phyloP scores from a whole-genome alignment of 2,329 filamentous ascomycete species.

The Colletotrichum melonis region DNA sequence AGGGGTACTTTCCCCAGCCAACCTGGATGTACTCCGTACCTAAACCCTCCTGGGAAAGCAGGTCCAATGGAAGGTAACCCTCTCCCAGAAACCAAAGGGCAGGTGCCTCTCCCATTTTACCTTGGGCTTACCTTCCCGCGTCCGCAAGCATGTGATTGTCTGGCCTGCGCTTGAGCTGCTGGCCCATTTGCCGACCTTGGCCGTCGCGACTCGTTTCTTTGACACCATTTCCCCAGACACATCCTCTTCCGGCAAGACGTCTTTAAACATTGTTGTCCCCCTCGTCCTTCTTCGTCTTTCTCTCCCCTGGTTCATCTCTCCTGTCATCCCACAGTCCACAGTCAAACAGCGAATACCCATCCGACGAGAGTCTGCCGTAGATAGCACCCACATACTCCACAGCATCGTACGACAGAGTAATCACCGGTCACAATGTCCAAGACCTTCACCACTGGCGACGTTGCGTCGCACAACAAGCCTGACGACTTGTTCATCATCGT shows the following conservation, averaged over 20 bases:
- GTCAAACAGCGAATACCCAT: background rate
- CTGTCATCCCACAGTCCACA: background rate
- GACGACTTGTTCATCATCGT: conserved; percentile 90
- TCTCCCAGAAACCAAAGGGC: background rate
- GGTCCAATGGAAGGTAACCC: too few relatives aligned
- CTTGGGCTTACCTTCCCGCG: background rate
- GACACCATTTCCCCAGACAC: conserved; percentile 20
- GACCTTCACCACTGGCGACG: conserved; percentile 85
- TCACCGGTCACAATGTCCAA: conserved; percentile 77
- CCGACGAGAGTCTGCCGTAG: background rate
- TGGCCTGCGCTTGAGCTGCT: background rate
- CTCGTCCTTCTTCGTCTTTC: background rate
- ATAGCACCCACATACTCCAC: background rate
- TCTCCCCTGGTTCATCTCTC: conserved; percentile 13
- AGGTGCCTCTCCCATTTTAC: background rate
- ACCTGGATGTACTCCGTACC: background rate
- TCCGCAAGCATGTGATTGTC: conserved; percentile 33
- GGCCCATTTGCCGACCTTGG: conserved; percentile 30
- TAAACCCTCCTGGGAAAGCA: background rate
- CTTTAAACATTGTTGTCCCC: conserved; percentile 28
- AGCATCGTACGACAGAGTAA: conserved; percentile 3
- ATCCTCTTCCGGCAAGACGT: conserved; percentile 6
- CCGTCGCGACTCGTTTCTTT: conserved; percentile 35
- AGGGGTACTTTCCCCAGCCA: background rate
- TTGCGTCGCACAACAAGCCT: conserved; percentile 90